Conservation (phyloP, 2,329 filamentous ascomycete genomes). For the Aspergillus sclerotialis region DNA sequence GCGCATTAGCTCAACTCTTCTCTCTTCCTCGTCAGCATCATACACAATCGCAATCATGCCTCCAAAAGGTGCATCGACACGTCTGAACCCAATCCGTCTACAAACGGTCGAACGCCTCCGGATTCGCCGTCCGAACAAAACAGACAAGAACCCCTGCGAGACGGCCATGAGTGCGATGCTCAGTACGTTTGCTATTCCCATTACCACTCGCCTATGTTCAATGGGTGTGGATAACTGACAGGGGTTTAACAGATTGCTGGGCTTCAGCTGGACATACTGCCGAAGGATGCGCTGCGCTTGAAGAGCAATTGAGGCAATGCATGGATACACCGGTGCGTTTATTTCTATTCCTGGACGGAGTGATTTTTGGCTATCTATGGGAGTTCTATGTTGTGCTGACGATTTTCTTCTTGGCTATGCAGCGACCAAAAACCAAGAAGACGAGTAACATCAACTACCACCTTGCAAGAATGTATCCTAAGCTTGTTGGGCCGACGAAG, state of each 20-base stretch:
- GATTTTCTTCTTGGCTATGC: too few relatives aligned
- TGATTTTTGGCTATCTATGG: too few relatives aligned
- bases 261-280: conserved; percentile 40
- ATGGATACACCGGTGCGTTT: conserved; percentile 73
- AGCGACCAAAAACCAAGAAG: conserved; percentile 52
- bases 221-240: background rate
- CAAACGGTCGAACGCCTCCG: conserved; percentile 50
- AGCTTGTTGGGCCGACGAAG: conserved; percentile 65
- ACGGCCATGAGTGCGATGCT: conserved; percentile 61
- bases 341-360: conserved; percentile 1
- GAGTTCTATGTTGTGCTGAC: too few relatives aligned
- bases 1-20: conserved; percentile 6
- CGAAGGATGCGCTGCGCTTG: conserved; percentile 54
- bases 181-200: conserved; percentile 46
- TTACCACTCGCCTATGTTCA: too few relatives aligned
- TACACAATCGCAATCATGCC: conserved; percentile 27
- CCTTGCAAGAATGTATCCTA: conserved; percentile 66
- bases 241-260: conserved; percentile 35
- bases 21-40: background rate
- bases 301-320: conserved; percentile 55
- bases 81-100: conserved; percentile 38
- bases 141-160: conserved; percentile 58
- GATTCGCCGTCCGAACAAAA: conserved; percentile 56
- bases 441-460: conserved; percentile 91
- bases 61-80: conserved; percentile 37